Evolutionary conservation across 2,329 filamentous ascomycete genomes (phyloP).

Genomic region (Piedraia hortae): DNA sequence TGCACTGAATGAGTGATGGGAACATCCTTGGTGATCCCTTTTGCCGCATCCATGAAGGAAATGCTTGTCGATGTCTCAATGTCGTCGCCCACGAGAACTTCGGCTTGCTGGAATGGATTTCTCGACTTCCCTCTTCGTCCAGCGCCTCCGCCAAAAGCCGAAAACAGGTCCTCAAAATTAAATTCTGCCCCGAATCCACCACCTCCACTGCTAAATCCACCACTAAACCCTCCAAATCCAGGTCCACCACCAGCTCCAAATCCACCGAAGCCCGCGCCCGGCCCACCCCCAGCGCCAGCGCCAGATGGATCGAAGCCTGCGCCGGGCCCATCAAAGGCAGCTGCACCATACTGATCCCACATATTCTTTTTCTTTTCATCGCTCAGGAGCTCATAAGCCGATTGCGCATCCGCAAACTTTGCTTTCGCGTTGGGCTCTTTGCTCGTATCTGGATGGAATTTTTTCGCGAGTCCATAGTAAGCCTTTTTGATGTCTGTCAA

Average conservation of each 20-base stretch:
- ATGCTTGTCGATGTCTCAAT: conserved; percentile 87
- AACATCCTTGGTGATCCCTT: conserved; percentile 71
- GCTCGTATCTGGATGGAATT: conserved; percentile 93
- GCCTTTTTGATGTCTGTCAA: conserved; percentile 86
- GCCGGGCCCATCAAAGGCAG: conserved; percentile 31
- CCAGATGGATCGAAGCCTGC: conserved; percentile 48
- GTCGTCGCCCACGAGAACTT: conserved; percentile 71
- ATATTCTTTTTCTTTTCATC: conserved; percentile 82
- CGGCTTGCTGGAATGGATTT: conserved; percentile 43
- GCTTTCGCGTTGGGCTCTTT: conserved; percentile 86
- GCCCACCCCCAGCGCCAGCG: conserved; percentile 27
- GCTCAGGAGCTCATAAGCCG: conserved; percentile 77
- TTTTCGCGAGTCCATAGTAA: conserved; percentile 92
- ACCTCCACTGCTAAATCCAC: conserved; percentile 21
- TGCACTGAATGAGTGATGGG: conserved; percentile 53
- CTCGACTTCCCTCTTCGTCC: conserved; percentile 20
- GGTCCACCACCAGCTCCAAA: conserved; percentile 22
- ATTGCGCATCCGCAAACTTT: conserved; percentile 75
- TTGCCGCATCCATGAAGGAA: conserved; percentile 86
- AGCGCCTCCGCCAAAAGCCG: conserved; percentile 48
- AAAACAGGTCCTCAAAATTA: conserved; percentile 91
- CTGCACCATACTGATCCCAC: conserved; percentile 70
- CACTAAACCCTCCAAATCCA: conserved; percentile 24
- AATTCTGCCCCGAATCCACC: conserved; percentile 31
- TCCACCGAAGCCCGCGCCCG: not conserved